A percentile compares a stretch with the other conserved stretches of the same genome.
Conservation (phyloP, 164 flowering plant species). For the Santalum album region DNA sequence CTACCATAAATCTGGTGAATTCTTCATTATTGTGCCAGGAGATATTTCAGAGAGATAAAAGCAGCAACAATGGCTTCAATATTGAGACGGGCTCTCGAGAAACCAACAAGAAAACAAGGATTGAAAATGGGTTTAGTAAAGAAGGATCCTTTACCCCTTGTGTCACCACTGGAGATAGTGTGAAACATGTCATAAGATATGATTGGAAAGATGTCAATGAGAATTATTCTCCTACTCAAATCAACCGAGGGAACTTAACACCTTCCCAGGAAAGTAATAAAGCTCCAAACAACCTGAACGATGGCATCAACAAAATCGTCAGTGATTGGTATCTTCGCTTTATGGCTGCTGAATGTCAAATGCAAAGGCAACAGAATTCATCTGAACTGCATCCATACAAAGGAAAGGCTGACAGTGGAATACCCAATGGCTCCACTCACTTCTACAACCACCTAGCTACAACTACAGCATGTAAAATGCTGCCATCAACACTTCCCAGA, state of each 20-base stretch:
- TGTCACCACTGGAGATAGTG: conserved; percentile 2
- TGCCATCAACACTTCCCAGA: conserved; percentile 9
- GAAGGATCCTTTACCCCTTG: conserved; percentile 2
- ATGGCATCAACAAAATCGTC: conserved; percentile 1
- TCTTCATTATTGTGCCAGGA: conserved; percentile 12
- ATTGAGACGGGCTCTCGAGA: conserved; percentile 8
- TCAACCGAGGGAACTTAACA: conserved; percentile 6
- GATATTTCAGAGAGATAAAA: conserved; percentile 7
- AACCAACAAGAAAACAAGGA: conserved; percentile 17
- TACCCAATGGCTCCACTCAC: background rate
- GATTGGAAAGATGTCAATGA: background rate
- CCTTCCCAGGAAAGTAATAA: conserved; percentile 4
- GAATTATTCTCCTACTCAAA: background rate
- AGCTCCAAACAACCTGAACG: background rate
- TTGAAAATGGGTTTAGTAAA: conserved; percentile 5
- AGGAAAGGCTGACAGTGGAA: conserved; percentile 2
- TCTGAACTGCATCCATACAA: too few species aligned
- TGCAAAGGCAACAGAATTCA: conserved; percentile 11
- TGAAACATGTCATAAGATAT: background rate
- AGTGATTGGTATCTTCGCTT: conserved; percentile 8
- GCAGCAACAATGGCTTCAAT: conserved; percentile 2
- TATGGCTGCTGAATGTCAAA: background rate
- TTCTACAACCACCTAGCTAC: background rate
- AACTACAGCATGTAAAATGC: background rate
- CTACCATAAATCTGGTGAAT: background rate